Evolutionary conservation across 1,139 yeast genomes (phyloP), one percentile per base, ranked within the genome.

Genomic region (Pichia kudriavzevii): DNA sequence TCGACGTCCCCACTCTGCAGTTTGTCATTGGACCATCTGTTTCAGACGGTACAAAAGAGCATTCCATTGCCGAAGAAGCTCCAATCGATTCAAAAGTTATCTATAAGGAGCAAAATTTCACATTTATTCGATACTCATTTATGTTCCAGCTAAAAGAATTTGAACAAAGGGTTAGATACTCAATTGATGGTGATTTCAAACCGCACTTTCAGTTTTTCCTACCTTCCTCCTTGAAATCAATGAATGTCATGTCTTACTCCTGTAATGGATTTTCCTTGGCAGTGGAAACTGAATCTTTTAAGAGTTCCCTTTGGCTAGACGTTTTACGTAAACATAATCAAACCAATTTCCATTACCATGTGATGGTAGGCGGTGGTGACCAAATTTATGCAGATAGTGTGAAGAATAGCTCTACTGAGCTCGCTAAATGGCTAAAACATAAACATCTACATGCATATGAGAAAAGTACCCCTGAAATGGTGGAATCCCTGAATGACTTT

Each of bases 321-420:
- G 94, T 88, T 4, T 53, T 88, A 50, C 64, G 70, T 20, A 75
- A 75, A 45, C 49, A 46, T 23, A 95, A 87, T 53, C 9, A 16
- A 4, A 52, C 61, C 5, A 58, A 66, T 30, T 57, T 64, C 26
- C 88, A 79, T 32, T 85, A 83, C 60, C 96, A 91, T 55, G 96
- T 85, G 5, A 87, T 88, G 94, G 65, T 88, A 28, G 97, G 97
- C 15, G 97, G 97, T 32, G 98, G 98, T 22, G 98, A 91, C 58
- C 98, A 91, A 60, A 71, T 91, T 35, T 91, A 91, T 58, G 77
- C 88, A 39, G 97, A 91, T 58, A 68, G 87, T 3, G 75, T 91
- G 47, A 82, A 79, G 54, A 50, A 71, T 24, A 66, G 75, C 28
- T 74, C 80, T 5, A 51, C 66, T 31, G 63, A 66, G 23, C 69